Evolutionary conservation across 2,329 filamentous ascomycete species (phyloP).

Genomic region (Trichoderma polysporum): DNA sequence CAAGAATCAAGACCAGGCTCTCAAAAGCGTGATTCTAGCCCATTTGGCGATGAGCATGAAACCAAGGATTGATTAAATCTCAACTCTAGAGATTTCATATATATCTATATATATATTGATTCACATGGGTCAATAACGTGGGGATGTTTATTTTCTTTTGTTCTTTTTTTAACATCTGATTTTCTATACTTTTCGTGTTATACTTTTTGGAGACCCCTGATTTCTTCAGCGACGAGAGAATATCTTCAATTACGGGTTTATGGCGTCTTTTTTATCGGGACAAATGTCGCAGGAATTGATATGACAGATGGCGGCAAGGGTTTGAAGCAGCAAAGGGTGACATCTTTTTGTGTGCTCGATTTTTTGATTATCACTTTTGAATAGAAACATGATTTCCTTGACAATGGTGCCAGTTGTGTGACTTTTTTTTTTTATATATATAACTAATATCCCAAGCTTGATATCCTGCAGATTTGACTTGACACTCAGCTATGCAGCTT

Average conservation of each 20-base stretch:
- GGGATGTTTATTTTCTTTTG: neutral
- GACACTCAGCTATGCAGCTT: neutral
- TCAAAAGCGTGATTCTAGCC: constrained; percentile 42
- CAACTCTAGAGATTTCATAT: constrained; percentile 10
- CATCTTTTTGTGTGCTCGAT: constrained; percentile 25
- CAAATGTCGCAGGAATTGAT: constrained; percentile 30
- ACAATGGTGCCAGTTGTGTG: neutral
- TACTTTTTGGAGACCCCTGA: constrained; percentile 29
- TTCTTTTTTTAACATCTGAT: constrained; percentile 1
- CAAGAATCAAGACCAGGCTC: constrained; percentile 28
- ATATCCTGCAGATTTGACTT: neutral
- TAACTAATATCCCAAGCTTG: neutral
- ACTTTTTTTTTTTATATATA: neutral
- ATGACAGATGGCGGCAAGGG: constrained; percentile 31
- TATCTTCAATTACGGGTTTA: constrained; percentile 28
- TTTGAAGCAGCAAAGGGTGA: constrained; percentile 26
- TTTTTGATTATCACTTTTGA: constrained; percentile 21
- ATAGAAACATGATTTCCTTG: constrained; percentile 29
- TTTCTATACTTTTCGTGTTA: constrained; percentile 23
- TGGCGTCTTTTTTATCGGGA: constrained; percentile 30
- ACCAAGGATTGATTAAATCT: constrained; percentile 46
- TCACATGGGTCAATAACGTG: constrained; percentile 14
- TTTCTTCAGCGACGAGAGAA: constrained; percentile 24
- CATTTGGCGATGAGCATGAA: constrained; percentile 60
- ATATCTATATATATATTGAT: constrained; percentile 27